Evolutionary conservation across 75 land plant species (phyloP).

Genomic region (Selaginella moellendorffii): DNA sequence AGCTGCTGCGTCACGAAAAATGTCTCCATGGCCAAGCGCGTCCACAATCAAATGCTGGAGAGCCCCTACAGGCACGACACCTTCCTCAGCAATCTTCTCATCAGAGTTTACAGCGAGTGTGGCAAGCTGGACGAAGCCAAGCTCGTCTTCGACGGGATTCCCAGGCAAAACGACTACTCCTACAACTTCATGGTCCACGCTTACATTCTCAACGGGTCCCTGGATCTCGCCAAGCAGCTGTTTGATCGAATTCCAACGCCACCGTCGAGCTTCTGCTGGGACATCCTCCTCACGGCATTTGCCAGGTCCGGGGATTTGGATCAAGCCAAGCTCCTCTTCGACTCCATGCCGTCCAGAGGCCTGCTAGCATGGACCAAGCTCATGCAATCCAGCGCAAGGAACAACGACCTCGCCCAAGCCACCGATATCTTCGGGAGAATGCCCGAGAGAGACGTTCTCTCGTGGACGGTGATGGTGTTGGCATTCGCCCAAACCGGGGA

Average conservation of each 20-base stretch:
- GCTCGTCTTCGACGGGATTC: not conserved
- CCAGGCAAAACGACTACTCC: not conserved
- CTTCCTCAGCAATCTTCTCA: not conserved
- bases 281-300: not conserved
- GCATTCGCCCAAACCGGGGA: not conserved
- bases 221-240: not conserved
- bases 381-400: not conserved
- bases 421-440: not conserved
- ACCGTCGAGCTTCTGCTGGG: not conserved
- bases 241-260: not conserved
- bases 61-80: not conserved
- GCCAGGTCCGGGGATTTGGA: not conserved
- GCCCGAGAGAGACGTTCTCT: not conserved
- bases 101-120: not conserved
- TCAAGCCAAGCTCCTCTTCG: not conserved
- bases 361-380: not conserved
- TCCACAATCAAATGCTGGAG: not conserved
- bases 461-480: not conserved
- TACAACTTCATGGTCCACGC: not conserved
- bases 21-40: not conserved
- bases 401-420: not conserved
- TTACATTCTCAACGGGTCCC: not conserved
- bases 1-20: not conserved
- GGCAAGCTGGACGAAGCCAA: not conserved
- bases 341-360: not conserved